These are phyloP conservation scores for Pisolithus tinctorius DNA, from an alignment of 768 basidiomycete genomes.

Conservation along the genomic window DNA sequence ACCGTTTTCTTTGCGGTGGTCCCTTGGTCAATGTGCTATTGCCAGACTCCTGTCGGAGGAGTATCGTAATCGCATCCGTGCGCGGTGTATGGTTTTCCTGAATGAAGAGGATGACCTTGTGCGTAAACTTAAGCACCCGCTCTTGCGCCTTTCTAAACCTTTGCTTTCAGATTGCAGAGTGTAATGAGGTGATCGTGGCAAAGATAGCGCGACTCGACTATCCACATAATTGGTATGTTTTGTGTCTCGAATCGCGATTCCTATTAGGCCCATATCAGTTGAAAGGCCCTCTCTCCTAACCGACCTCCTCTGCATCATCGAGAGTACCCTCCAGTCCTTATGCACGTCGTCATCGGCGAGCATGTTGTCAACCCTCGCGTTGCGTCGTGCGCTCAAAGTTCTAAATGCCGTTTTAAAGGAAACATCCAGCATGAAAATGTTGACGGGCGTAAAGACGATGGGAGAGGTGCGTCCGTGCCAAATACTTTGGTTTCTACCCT, in stretches of 20 bases:
- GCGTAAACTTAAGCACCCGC: conserved; percentile 10
- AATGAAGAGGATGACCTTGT: conserved; percentile 75
- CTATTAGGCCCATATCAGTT: conserved; percentile 1
- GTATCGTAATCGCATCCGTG: conserved; percentile 58
- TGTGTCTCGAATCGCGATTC: neutral
- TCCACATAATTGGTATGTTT: conserved; percentile 59
- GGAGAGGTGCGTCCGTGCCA: conserved; percentile 38
- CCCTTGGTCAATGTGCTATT: conserved; percentile 6
- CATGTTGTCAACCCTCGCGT: conserved; percentile 37
- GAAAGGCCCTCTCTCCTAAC: conserved; percentile 20
- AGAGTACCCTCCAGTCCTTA: conserved; percentile 44
- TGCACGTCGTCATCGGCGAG: conserved; percentile 38
- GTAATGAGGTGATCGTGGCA: conserved; percentile 65
- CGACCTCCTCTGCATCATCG: conserved; percentile 48
- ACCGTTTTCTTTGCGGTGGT: neutral
- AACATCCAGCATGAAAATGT: conserved; percentile 63
- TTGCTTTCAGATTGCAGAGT: conserved; percentile 54
- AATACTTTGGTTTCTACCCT: neutral
- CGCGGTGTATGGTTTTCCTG: conserved; percentile 57
- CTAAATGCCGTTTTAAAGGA: conserved; percentile 67
- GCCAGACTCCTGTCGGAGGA: conserved; percentile 62
- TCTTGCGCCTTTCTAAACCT: conserved; percentile 2
- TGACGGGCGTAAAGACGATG: conserved; percentile 60
- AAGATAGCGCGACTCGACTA: conserved; percentile 78
- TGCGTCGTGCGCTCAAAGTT: conserved; percentile 58